A percentile compares a stretch with the other conserved stretches of the same genome.
Conservation (phyloP, 129 eudicot genomes). For the Helianthus annuus region HanXRQr2.0-SUNRISE NC_035440.2:109502855-109503354, state of each 20-base stretch:
- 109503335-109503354: no score
- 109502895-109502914: no score
- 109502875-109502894: no score
- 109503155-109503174: not conserved
- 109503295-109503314: no score
- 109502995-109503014: slow-evolving; percentile 3
- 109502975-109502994: not conserved
- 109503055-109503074: not conserved
- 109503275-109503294: no score
- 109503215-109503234: no score
- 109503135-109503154: not conserved
- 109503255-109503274: no score
- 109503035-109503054: slow-evolving; percentile 11
- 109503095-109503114: not conserved
- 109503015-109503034: not conserved
- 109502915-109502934: not conserved
- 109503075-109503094: not conserved
- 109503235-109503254: no score
- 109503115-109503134: not conserved
- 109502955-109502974: not conserved
- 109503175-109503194: no score
- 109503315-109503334: no score
- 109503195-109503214: no score
- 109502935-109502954: not conserved
- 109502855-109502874: no score